phyloP scores from a whole-genome alignment of 2,329 filamentous ascomycete genomes.

The Zymoseptoria brevis region DNA sequence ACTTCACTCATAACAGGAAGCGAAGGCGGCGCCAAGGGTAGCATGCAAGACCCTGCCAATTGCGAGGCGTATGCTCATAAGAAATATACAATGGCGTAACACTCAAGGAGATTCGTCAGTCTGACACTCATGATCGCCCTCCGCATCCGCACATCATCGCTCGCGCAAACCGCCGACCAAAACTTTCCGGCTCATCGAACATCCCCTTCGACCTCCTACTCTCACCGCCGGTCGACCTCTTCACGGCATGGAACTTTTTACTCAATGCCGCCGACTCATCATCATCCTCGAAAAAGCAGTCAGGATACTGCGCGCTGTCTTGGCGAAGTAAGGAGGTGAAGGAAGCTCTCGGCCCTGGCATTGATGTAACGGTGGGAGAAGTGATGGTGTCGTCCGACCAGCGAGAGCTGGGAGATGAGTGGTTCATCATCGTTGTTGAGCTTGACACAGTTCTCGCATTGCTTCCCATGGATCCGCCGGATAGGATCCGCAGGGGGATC shows the following conservation, averaged over 20 bases:
- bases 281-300: slow-evolving; percentile 27
- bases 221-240: slow-evolving; percentile 4
- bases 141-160: slow-evolving; percentile 12
- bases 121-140: slow-evolving; percentile 3
- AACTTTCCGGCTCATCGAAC: slow-evolving; percentile 1
- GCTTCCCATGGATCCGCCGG: slow-evolving; percentile 9
- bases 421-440: not conserved
- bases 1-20: too few relatives aligned
- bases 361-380: slow-evolving; percentile 14
- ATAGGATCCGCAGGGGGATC: slow-evolving; percentile 21
- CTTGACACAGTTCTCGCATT: slow-evolving; percentile 4
- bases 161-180: slow-evolving; percentile 1
- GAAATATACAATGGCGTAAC: not conserved
- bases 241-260: slow-evolving; percentile 19
- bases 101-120: not conserved
- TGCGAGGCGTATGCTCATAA: not conserved
- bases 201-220: not conserved
- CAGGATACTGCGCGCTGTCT: slow-evolving; percentile 16
- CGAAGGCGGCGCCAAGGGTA: too few relatives aligned
- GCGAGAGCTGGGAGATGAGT: not conserved
- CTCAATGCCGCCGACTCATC: slow-evolving; percentile 15
- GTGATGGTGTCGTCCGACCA: slow-evolving; percentile 27
- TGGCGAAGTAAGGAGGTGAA: slow-evolving; percentile 18
- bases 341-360: slow-evolving; percentile 16
- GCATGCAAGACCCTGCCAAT: too few relatives aligned